Evolutionary conservation across 768 basidiomycete species (phyloP), one percentile per base, ranked within the genome.

Genomic region (Boletus pseudo-olivaceus): DNA sequence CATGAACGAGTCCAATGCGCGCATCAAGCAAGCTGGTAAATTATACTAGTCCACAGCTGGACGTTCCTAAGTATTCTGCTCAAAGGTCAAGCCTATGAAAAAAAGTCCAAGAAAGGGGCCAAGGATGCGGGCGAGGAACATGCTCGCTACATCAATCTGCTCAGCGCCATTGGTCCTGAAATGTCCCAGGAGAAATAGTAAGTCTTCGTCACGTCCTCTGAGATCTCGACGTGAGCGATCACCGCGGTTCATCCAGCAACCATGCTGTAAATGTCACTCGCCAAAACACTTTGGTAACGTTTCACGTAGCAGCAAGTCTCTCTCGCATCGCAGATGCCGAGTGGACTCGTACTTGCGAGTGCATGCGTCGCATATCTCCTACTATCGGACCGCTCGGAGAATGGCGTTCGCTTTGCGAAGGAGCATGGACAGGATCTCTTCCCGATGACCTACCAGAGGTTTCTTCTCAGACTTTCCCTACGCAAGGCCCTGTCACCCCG

Each of bases 161-260:
- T 91, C 54, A 86, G 80, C 61, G 74, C 79, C 20, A 67, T 91
- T 14, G 88, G 88, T 1, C 86, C 88, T 9, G 89, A 90, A 64
- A 85, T 91, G 52, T 85, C 86, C 5, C 84, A 88, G 62, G 85
- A 88, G 61, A 90, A 88, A 77, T 82, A 85, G 89, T 90, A 45
- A 68, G 87, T 73, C 14, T 37, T 42, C 20, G 6, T 38, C 12
- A 23, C 29, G 4, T 49, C 29, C 29, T 45, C 8, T 10, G 6
- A 35, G 37, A 47, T 12, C 15, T 51, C 8, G 27, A 19, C 46
- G 12, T 32, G 37, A 38, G 20, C 11, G 32, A 30, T 49, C 47
- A 54, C 37, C 35, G 19, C 7, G 37, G 15, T 49, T 34, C 29
- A 56, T 43, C 15, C 38, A 91, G 88, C 61, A 84, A 89, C 44